Conservation (phyloP, 2,329 filamentous ascomycete species). For the Diaporthe sp. region DNA sequence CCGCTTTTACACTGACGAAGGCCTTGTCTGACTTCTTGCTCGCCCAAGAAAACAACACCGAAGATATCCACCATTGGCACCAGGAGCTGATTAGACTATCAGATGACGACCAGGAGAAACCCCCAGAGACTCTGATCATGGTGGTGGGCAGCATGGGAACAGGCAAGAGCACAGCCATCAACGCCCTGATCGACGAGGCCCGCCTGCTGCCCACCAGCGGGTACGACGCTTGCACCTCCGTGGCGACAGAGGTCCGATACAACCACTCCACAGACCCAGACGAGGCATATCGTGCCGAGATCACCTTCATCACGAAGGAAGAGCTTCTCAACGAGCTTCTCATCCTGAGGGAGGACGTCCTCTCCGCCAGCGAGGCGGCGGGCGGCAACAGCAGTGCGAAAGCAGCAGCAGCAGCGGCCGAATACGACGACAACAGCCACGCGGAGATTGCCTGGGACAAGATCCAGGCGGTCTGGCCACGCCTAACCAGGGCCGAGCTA, state of each 20-base stretch:
- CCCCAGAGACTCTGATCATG: background rate
- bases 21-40: background rate
- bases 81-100: background rate
- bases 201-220: conserved; percentile 56
- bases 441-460: conserved; percentile 1
- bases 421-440: background rate
- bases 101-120: background rate
- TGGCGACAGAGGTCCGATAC: conserved; percentile 71
- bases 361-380: background rate
- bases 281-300: conserved; percentile 58
- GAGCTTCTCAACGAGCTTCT: conserved; percentile 69
- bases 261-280: conserved; percentile 59
- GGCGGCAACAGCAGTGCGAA: background rate
- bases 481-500: background rate
- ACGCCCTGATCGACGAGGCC: conserved; percentile 70
- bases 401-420: background rate
- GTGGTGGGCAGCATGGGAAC: conserved; percentile 73
- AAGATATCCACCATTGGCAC: background rate
- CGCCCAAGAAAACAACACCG: background rate
- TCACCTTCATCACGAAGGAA: conserved; percentile 67
- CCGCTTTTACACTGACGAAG: background rate
- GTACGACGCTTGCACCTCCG: conserved; percentile 74
- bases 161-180: conserved; percentile 74
- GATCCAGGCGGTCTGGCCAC: conserved; percentile 9
- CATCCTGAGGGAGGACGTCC: conserved; percentile 49